Evolutionary conservation across 306 rosid species (phyloP), one percentile per base, ranked within the genome.

Genomic region (Arachis stenosperma): DNA sequence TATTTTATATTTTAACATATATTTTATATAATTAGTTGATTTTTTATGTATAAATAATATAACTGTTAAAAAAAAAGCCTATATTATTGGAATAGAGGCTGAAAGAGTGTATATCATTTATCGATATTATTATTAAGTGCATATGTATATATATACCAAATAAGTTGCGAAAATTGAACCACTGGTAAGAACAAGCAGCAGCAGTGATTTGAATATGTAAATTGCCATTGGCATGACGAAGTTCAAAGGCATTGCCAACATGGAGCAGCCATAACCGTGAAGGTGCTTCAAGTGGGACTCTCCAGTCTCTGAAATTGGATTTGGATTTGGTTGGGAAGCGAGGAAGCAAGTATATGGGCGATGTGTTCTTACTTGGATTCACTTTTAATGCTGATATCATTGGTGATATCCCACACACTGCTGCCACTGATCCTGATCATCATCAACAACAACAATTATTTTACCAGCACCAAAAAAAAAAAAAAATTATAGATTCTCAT

Each of bases 341-440:
- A 63, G 98, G 98, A 62, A 93, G 85, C 71, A 93, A 65, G 74
- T 89, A 93, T 33, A 93, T 76, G 0, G 94, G 94, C 6, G 94
- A 77, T 46, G 92, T 89, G 52, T 63, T 59, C 71, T 86, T 86
- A 81, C 88, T 89, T 62, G 94, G 88, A 67, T 93, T 93, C 65
- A 81, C 90, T n/a, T 84, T 73, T 50, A 93, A 52, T 43, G 98
- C 97, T 9, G 97, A 82, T 81, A 93, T 91, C 98, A 93, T 91
- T 44, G 98, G 98, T 13, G 84, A 82, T 66, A 83, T 61, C 50
- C 98, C 96, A 70, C 86, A 85, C 17, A 93, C 86, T 10, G 98
- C 98, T 10, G 69, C 88, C 88, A 91, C 71, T 63, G 98, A 94
- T 52, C 98, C 98, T 93, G 81, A 59, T 63, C 12, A 46, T 33